Evolutionary conservation across 2,329 filamentous ascomycete genomes (phyloP), one percentile per base, ranked within the genome.

Genomic region (Metarhizium robertsii): DNA sequence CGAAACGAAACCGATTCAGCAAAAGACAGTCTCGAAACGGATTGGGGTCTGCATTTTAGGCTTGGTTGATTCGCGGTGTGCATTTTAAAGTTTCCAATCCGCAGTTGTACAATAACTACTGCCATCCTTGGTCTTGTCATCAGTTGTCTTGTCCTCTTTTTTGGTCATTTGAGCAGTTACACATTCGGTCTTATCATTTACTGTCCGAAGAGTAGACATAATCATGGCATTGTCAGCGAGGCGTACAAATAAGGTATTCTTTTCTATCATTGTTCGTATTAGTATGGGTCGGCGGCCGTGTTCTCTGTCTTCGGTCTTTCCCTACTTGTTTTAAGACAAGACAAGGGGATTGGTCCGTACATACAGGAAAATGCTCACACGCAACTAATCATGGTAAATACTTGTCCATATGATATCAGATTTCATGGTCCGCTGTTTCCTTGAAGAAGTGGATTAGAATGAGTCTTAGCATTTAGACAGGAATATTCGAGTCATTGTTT

Each of bases 21-120:
- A 94, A 94, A 73, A 80, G 92, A 62, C 90, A 96, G 72, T 95
- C 89, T 16, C 95, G 95, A 73, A 96, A 90, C 69, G 92, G 92
- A n/a, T 80, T 96, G 51, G 90, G 90, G 32, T 88, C 92, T 51
- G 88, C 90, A 52, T 96, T 96, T 67, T 95, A 56, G 40, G 30
- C 4, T 45, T 14, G 29, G 34, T 29, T 34, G 34, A 10, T 53
- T 29, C 45, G 13, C 45, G 10, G 8, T 16, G 25, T 48, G 45
- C 45, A 29, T 48, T 30, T 46, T 7, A 13, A 30, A 11, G 13
- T 30, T 48, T 30, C 25, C 45, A 16, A 29, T 48, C 6, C 20
- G 20, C n/a, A 48, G 25, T 48, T 8, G 13, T 30, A 48, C 45
- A 46, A 6, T 8, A 46, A 25, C 43, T 46, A 11, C 18, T 46